Conservation (phyloP, 2,329 filamentous ascomycete genomes). For the Calonectria pseudoreteaudii region DNA sequence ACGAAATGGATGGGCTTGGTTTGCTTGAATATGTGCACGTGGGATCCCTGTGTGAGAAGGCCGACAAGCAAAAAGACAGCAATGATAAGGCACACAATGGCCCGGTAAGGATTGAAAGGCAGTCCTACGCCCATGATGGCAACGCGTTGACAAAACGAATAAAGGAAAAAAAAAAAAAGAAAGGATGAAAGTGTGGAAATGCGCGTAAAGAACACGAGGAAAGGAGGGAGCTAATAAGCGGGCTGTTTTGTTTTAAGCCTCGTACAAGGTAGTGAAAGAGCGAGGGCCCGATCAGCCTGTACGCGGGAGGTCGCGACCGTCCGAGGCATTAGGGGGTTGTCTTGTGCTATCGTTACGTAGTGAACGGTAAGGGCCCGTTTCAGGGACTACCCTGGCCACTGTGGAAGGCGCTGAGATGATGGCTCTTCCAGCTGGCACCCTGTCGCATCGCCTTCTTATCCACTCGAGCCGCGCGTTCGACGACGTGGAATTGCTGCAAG, state of each 20-base stretch:
- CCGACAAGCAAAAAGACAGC: conserved; percentile 25
- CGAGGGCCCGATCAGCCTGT: conserved; percentile 13
- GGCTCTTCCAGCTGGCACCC: not conserved
- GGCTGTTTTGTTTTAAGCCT: not conserved
- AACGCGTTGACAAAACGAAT: not conserved
- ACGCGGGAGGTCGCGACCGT: not conserved
- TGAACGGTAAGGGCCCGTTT: not conserved
- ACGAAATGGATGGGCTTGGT: conserved; percentile 28
- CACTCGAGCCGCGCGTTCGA: not conserved
- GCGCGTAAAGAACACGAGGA: conserved; percentile 9
- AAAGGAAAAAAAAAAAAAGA: not conserved
- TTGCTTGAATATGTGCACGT: conserved; percentile 8
- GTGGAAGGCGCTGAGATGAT: not conserved
- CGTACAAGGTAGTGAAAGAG: not conserved
- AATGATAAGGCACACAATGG: conserved; percentile 27
- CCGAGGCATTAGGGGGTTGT: not conserved
- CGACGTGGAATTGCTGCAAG: not conserved
- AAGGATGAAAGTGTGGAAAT: conserved; percentile 14
- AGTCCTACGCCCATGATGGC: conserved; percentile 38
- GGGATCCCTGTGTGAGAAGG: conserved; percentile 29
- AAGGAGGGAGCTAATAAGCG: not conserved
- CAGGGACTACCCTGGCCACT: not conserved
- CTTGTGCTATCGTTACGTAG: not conserved
- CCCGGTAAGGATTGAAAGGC: conserved; percentile 6
- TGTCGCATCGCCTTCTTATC: not conserved